Base-by-base conservation (phyloP, 2,329 filamentous ascomycete genomes). In the Alternaria conjuncta region DNA sequence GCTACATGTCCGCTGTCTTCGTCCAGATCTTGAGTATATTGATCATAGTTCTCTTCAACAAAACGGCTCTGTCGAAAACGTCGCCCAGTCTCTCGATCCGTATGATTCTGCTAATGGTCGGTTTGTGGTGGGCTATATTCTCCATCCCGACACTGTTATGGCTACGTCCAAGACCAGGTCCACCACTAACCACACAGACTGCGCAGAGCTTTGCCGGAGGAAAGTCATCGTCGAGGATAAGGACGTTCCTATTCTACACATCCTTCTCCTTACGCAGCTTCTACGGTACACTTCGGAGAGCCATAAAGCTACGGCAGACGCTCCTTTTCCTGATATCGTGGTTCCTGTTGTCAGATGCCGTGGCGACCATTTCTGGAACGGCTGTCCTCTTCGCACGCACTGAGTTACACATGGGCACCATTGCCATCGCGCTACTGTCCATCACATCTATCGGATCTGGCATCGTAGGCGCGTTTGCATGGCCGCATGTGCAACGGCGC, bases 351-450 rank as follows among this genome's bases (percentile, higher is more conserved):
- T 97, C 93, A 3, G 95, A 98, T 74, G 93, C 93, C 23, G 92
- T 97, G 64, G 95, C 95, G 3, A 97, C 95, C 0, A 94, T 96
- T 1, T 95, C 92, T 23, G 94, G 93, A n/a, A 97, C 94, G 0
- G 94, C 95, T 1, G 93, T 97, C 26, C 84, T 98, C 10, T 97
- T 97, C 76, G 95, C 94, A 21, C 96, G 97, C 80, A 97, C 94
- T 0, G 88, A 94, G 75, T 84, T 98, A 13, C 88, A 92, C 70
- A 97, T 98, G 93, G 87, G 89, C 68, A 91, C 94, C 0, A 94
- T 93, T 79, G 90, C 92, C 0, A 83, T 97, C 26, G 95, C 93
- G 2, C 84, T 97, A 74, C 94, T 98, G 70, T 96, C 93, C 69
- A 93, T 97, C 56, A 94, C 96, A 63, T 92, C 91, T 15, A 97